Evolutionary conservation across 805 yeast species (phyloP).

Genomic region (Metschnikowia aberdeeniae): DNA sequence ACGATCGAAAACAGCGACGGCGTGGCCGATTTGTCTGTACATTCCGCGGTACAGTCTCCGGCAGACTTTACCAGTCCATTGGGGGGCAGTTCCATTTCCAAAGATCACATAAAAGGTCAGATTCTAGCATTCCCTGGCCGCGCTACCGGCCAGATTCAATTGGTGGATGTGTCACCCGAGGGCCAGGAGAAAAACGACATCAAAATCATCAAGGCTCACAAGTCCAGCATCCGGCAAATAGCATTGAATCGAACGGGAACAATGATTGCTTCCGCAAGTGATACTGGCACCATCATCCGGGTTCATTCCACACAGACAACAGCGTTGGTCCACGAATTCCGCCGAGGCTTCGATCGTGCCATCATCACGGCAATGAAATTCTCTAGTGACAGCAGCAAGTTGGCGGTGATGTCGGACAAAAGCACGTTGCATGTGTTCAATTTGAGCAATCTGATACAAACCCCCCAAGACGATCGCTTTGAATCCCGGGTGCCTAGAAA

Average conservation of each 20-base stretch:
- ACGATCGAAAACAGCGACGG: conserved; percentile 63
- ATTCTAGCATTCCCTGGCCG: conserved; percentile 77
- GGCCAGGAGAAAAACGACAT: conserved; percentile 62
- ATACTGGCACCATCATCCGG: conserved; percentile 75
- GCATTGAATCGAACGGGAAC: conserved; percentile 61
- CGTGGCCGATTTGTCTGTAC: conserved; percentile 51
- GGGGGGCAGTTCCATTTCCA: conserved; percentile 8
- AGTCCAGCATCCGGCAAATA: conserved; percentile 56
- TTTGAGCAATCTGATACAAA: conserved; percentile 22
- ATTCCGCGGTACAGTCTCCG: conserved; percentile 12
- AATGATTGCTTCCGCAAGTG: conserved; percentile 76
- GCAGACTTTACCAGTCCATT: conserved; percentile 8
- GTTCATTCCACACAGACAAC: conserved; percentile 68
- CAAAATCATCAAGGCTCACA: conserved; percentile 75
- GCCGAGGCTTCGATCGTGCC: conserved; percentile 89
- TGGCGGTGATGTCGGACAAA: conserved; percentile 87
- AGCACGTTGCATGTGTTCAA: conserved; percentile 84
- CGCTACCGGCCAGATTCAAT: conserved; percentile 70
- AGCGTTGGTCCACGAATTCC: conserved; percentile 70
- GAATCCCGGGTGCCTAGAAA: conserved; percentile 1
- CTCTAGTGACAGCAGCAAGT: conserved; percentile 66
- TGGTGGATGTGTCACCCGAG: conserved; percentile 66
- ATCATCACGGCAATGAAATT: conserved; percentile 77
- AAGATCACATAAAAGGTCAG: conserved; percentile 32
- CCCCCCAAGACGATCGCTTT: conserved; percentile 7